Evolutionary conservation across 805 yeast species (phyloP), one percentile per base, ranked within the genome.

Genomic region (Candida chilensis): DNA sequence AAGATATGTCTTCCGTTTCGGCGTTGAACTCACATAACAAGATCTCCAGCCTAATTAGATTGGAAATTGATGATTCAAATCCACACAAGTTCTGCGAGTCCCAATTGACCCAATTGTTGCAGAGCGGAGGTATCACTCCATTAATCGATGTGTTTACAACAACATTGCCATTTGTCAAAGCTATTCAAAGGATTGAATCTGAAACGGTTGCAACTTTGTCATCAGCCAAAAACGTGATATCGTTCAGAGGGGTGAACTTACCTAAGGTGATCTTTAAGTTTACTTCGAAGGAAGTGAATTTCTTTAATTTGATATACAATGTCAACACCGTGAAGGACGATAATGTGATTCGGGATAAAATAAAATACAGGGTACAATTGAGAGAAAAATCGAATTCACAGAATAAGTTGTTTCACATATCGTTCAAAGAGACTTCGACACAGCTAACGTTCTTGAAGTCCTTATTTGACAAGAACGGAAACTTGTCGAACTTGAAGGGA

Each of bases 151-250:
- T 32, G 46, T 28, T 36, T 45, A 2, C 25, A 39, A 6, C 37
- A 34, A 17, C 41, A 30, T 14, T 40, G 40, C 24, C 40, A 36
- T 22, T 40, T 34, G 28, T 27, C 27, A 16, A 38, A 32, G 30
- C 43, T 11, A 9, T 54, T n/a, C 44, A 43, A 19, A 42, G 41
- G 18, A 35, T 54, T 28, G 45, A 54, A 11, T 36, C 30, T 1
- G 52, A 47, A 31, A 37, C 52, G 24, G 48, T 47, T 32, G 21
- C 51, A 18, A 52, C 58, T 4, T 35, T 54, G 7, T 47, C 50
- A 3, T 45, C 48, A 28, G 51, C 44, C 33, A 46, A 41, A 20
- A 18, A 15, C 32, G 36, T 20, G 32, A 34, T 4, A 27, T 50
- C 5, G 13, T 22, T 2, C 28, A 2, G 41, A 43, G 4, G 24